Percentiles rank a stretch among this genome's conserved stretches.
Conservation (phyloP, 306 rosid species). For the Alnus rubra region DNA sequence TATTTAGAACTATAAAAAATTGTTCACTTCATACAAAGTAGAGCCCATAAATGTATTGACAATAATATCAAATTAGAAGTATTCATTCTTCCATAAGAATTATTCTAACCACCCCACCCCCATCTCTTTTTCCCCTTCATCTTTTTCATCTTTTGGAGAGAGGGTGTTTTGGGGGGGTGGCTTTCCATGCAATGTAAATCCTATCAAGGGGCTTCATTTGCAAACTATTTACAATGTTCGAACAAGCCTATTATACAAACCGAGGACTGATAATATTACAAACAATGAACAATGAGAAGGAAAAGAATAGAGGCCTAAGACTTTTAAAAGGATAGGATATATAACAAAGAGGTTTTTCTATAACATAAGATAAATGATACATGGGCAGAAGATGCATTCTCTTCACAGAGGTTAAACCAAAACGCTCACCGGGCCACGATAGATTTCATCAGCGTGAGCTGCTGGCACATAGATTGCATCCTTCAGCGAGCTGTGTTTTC, state of each 20-base stretch:
- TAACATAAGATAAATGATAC: background rate
- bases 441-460: conserved; percentile 43
- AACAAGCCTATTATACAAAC: background rate
- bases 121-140: too few relatives aligned
- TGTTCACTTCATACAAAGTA: too few relatives aligned
- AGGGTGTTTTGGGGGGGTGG: too few relatives aligned
- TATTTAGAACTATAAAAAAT: too few relatives aligned
- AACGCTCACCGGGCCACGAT: conserved; percentile 37
- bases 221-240: conserved; percentile 1
- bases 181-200: too few relatives aligned
- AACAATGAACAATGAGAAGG: conserved; percentile 4
- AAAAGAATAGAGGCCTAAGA: background rate
- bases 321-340: background rate
- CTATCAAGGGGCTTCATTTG: background rate
- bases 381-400: background rate
- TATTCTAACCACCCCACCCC: too few relatives aligned
- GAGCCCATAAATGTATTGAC: too few relatives aligned
- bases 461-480: conserved; percentile 59
- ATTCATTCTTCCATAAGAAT: too few relatives aligned
- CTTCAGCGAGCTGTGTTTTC: conserved; percentile 70
- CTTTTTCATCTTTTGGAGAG: too few relatives aligned
- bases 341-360: background rate
- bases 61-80: too few relatives aligned
- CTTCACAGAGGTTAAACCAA: conserved; percentile 26
- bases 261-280: background rate